Evolutionary conservation across 495 filamentous ascomycete genomes (phyloP).

Genomic region (Penicillium angulare): DNA sequence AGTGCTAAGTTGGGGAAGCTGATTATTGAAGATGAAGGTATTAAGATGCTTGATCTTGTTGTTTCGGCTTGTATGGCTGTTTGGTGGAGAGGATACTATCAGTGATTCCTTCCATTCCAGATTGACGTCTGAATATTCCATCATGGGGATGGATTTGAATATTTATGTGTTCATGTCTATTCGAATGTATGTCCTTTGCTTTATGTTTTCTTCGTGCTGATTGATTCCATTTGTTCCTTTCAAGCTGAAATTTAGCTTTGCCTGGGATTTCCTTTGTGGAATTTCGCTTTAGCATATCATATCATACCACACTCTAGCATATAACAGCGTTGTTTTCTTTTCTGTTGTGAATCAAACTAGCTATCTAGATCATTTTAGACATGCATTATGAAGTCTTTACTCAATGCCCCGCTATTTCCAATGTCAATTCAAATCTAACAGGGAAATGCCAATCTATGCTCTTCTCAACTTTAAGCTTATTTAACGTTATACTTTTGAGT

Average conservation of each 20-base stretch:
- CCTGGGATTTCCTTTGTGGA: background rate
- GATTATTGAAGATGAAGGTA: slow-evolving; percentile 80
- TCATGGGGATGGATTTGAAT: background rate
- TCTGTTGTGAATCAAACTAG: background rate
- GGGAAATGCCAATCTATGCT: too few species aligned
- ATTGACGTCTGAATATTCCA: background rate
- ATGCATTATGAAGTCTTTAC: background rate
- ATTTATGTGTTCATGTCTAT: too few species aligned
- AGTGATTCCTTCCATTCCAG: slow-evolving; percentile 18
- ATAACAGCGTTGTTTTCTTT: slow-evolving; percentile 2
- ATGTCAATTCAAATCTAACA: too few species aligned
- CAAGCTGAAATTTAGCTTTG: slow-evolving; percentile 1
- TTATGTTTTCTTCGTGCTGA: too few species aligned
- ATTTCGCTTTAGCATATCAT: background rate
- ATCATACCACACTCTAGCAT: background rate
- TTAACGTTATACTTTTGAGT: too few species aligned
- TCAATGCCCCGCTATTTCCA: background rate
- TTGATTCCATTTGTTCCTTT: background rate
- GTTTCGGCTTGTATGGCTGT: slow-evolving; percentile 88
- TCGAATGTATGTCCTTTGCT: too few species aligned
- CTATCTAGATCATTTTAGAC: background rate
- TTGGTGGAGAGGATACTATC: slow-evolving; percentile 90
- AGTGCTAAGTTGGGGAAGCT: slow-evolving; percentile 67
- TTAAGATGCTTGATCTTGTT: slow-evolving; percentile 93
- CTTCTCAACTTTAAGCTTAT: too few species aligned